Base-by-base conservation (phyloP, 202 grass and related monocot genomes). In the Zizania palustris region DNA sequence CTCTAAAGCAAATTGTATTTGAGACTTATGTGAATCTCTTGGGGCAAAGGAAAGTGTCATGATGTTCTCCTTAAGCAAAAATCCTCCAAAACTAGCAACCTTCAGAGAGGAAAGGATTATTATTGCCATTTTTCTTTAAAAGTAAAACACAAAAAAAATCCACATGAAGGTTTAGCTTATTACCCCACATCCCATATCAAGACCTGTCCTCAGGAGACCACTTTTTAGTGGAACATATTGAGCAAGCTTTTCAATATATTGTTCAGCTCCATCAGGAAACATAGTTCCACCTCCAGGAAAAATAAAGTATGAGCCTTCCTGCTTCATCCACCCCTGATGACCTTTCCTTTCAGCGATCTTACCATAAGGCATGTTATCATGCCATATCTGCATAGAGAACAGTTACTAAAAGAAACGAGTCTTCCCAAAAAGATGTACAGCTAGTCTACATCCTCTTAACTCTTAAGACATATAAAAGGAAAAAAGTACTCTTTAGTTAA, bases 301-400 rank as follows among this genome's bases (percentile, higher is more conserved):
- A 67, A 89, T 85, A 37, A 98, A 98, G 80, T 94, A 80, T 12
- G 80, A 82, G 12, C 87, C 91, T 78, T 94, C 91, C 63, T 85
- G 88, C 85, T 90, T 95, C 96, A 98, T 95, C 91, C 91, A 98
- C 14, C 91, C 87, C 53, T 95, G 91, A 69, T 98, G 96, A 46
- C 96, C 96, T 87, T 98, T 98, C 48, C 96, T 98, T 76, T 92
- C 89, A 7, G 91, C 87, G 78, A 98, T 92, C 85, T 98, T 98
- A 80, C 84, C 85, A 60, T 98, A 98, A 77, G 96, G 91, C 91
- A 95, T 98, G 83, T 95, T 92, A 75, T 83, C 87, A 49, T 95
- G 91, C 91, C 96, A 95, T 86, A 98, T 98, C 91, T 92, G 80
- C 46, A 81, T 62, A 40, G 12, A 77, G 69, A 83, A 50, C 20